These are phyloP conservation scores for Paxillus involutus DNA, from an alignment of 768 basidiomycete species.

Conservation along the genomic window DNA sequence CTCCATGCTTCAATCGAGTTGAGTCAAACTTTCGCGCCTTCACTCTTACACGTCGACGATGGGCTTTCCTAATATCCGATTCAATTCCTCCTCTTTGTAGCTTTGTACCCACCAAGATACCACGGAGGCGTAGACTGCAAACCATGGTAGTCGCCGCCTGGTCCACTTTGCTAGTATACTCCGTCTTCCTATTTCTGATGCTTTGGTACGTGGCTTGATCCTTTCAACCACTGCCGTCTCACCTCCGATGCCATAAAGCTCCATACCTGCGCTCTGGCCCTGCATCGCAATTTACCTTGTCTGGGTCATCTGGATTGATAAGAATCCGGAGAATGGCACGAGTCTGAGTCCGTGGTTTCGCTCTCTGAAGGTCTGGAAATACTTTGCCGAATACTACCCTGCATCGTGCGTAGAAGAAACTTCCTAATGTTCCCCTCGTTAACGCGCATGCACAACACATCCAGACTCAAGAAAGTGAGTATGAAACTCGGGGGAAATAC, in stretches of 20 bases:
- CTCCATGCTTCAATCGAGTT: constrained; percentile 77
- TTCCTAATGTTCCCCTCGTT: background rate
- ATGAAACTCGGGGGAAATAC: background rate
- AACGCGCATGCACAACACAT: background rate
- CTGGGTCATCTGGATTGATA: constrained; percentile 79
- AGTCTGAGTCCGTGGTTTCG: constrained; percentile 76
- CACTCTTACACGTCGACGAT: background rate
- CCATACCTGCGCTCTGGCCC: constrained; percentile 89
- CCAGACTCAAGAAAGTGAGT: constrained; percentile 36
- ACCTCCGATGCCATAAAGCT: constrained; percentile 46
- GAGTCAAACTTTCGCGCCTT: constrained; percentile 25
- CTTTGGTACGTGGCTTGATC: constrained; percentile 59
- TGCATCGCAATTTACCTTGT: constrained; percentile 71
- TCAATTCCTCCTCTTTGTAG: constrained; percentile 34
- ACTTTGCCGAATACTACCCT: constrained; percentile 92
- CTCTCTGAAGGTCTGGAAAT: constrained; percentile 70
- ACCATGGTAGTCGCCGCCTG: constrained; percentile 86
- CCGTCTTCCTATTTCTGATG: constrained; percentile 67
- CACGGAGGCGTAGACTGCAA: constrained; percentile 82
- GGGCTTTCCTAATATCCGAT: background rate
- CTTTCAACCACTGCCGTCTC: background rate
- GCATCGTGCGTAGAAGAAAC: constrained; percentile 66
- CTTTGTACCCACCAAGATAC: constrained; percentile 86
- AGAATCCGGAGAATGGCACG: constrained; percentile 71
- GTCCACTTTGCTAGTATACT: constrained; percentile 78